phyloP scores from a whole-genome alignment of 805 yeast species.

The Candida mattraensis region DNA sequence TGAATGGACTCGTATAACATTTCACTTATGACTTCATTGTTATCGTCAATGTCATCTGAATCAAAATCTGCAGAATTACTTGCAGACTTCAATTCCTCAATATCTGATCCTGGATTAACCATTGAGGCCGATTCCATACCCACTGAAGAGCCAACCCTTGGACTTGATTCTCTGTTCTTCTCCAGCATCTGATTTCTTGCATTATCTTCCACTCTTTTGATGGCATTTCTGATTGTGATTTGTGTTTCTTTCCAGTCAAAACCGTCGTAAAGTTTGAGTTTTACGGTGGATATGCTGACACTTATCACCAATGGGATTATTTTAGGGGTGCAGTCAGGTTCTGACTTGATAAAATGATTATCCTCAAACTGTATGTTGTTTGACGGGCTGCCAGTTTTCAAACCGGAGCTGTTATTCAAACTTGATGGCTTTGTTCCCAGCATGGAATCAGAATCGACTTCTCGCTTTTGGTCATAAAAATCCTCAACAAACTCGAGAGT shows the following conservation, averaged over 20 bases:
- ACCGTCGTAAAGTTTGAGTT: constrained; percentile 73
- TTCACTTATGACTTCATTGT: constrained; percentile 49
- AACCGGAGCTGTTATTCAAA: constrained; percentile 4
- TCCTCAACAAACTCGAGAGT: constrained; percentile 30
- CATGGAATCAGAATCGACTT: constrained; percentile 15
- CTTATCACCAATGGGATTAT: constrained; percentile 32
- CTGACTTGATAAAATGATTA: constrained; percentile 19
- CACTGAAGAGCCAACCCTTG: not conserved
- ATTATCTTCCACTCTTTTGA: constrained; percentile 56
- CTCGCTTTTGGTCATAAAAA: constrained; percentile 23
- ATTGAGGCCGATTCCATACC: constrained; percentile 1
- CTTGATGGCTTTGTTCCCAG: constrained; percentile 12
- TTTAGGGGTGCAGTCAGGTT: constrained; percentile 2
- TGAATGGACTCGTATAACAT: constrained; percentile 78
- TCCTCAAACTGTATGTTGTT: constrained; percentile 22
- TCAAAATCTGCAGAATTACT: constrained; percentile 5
- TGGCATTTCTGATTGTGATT: constrained; percentile 60
- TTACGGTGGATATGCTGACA: constrained; percentile 39
- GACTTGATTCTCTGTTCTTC: not conserved
- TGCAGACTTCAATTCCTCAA: constrained; percentile 4
- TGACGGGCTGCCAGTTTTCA: constrained; percentile 7
- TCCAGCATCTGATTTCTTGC: constrained; percentile 29
- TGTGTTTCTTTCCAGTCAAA: constrained; percentile 89
- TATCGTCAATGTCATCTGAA: constrained; percentile 20
- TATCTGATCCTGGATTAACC: constrained; percentile 8